Evolutionary conservation across 208 protist species (phyloP).

Genomic region (Leishmania arabica): DNA sequence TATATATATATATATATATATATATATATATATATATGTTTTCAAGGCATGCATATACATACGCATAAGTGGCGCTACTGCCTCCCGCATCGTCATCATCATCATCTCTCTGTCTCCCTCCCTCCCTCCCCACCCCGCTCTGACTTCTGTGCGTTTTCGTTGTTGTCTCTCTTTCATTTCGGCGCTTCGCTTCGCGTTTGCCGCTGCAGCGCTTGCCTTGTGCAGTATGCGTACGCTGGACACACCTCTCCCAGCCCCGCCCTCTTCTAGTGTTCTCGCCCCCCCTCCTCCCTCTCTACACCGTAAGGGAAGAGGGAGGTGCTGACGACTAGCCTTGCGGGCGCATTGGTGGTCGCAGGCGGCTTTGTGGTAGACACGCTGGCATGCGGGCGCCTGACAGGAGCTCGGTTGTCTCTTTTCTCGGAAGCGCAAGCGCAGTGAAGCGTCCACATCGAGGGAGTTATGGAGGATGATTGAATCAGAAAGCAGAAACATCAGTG

Average conservation of each 20-base stretch:
- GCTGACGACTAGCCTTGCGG: not conserved
- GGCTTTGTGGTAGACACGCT: not conserved
- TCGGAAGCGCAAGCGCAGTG: not conserved
- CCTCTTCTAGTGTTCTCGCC: not conserved
- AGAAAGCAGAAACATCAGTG: not conserved
- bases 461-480: not conserved
- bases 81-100: not conserved
- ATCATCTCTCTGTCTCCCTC: not conserved
- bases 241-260: not conserved
- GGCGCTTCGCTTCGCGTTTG: not conserved
- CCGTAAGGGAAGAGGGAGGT: not conserved
- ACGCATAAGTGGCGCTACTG: not conserved
- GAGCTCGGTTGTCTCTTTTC: not conserved
- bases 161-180: not conserved
- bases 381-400: not conserved
- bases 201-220: not conserved
- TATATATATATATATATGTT: too few species aligned
- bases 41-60: too few species aligned
- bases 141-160: not conserved
- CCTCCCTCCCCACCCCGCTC: too few species aligned
- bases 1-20: too few species aligned
- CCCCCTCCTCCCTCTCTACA: not conserved
- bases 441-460: not conserved
- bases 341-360: not conserved
- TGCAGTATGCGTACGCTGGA: not conserved